Evolutionary conservation across 306 rosid genomes (phyloP), one percentile per base, ranked within the genome.

Genomic region (Delonix regia): DNA sequence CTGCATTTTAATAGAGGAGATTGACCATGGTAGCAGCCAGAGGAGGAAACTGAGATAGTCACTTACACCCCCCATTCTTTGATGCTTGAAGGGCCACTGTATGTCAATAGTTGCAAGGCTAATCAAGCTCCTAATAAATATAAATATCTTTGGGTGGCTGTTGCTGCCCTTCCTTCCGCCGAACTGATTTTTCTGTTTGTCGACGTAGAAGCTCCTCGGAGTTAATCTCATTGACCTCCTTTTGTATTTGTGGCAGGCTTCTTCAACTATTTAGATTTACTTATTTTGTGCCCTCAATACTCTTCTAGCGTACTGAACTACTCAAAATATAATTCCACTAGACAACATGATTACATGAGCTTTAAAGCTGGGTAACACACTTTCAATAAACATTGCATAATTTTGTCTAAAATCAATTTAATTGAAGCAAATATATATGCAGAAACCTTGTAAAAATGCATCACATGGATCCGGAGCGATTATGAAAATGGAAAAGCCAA

Each of bases 1-100:
- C 88, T 87, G 81, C 83, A 81, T 93, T 84, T 85, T 87, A 94
- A 78, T 74, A 79, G 76, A 66, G 89, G 88, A 87, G 91, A 87
- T 70, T 71, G 89, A 85, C 87, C 86, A 80, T 80, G 84, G 86
- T 72, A 79, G 90, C 83, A 81, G 86, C 89, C 79, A 83, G 71
- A 84, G 79, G 77, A 83, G 83, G 83, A 21, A 83, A 69, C 59
- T 76, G 81, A 83, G 88, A 78, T 67, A 84, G 52, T 83, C 72
- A 52, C 82, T 14, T 38, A 59, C 78, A 78, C 82, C 84, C 75
- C 80, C 60, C 71, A 88, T 93, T 93, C 84, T 87, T 88, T 90
- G 82, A 81, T 86, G 89, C 91, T 86, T 90, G 92, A 83, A 82
- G 82, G 87, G 89, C 65, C 85, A 83, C 69, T 89, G 74, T 80